Evolutionary conservation across 2,329 filamentous ascomycete species (phyloP).

Genomic region (Penicillium capsulatum): DNA sequence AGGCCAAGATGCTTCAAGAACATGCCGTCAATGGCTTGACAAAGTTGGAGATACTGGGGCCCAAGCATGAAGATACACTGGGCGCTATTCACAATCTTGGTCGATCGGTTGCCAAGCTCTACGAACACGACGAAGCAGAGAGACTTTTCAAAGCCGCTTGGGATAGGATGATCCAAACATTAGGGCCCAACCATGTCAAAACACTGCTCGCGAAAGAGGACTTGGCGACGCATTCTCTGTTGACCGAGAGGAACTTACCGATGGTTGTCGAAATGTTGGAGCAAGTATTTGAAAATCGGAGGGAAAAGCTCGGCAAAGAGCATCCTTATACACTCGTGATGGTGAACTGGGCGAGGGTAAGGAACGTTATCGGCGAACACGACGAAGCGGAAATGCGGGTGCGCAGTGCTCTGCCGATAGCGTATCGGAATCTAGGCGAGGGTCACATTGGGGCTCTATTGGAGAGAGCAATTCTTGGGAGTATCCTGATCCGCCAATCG

Average conservation of each 20-base stretch:
- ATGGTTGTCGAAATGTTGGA: slow-evolving; percentile 10
- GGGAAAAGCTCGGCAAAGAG: slow-evolving; percentile 26
- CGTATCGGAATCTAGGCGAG: slow-evolving; percentile 3
- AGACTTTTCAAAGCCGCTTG: slow-evolving; percentile 1
- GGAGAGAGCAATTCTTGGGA: slow-evolving; percentile 1
- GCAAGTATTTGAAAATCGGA: slow-evolving; percentile 16
- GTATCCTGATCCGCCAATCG: slow-evolving; percentile 3
- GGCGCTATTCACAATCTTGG: slow-evolving; percentile 15
- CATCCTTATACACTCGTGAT: slow-evolving; percentile 33
- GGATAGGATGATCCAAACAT: slow-evolving; percentile 2
- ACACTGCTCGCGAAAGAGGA: slow-evolving; percentile 20
- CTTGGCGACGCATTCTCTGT: slow-evolving; percentile 10
- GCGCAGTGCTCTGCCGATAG: neutral
- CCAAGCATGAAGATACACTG: slow-evolving; percentile 28
- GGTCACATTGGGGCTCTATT: slow-evolving; percentile 3
- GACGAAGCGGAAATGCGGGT: slow-evolving; percentile 11
- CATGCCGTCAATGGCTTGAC: slow-evolving; percentile 18
- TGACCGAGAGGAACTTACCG: slow-evolving; percentile 8
- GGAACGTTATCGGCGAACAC: slow-evolving; percentile 18
- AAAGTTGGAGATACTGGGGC: slow-evolving; percentile 18
- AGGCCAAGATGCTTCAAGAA: slow-evolving; percentile 17
- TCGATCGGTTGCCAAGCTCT: slow-evolving; percentile 13
- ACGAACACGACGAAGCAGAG: slow-evolving; percentile 7
- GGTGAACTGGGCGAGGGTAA: slow-evolving; percentile 30
- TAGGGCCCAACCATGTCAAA: slow-evolving; percentile 21